phyloP scores from a whole-genome alignment of 2,329 filamentous ascomycete genomes.

The Pestalotiopsis sp. region DNA sequence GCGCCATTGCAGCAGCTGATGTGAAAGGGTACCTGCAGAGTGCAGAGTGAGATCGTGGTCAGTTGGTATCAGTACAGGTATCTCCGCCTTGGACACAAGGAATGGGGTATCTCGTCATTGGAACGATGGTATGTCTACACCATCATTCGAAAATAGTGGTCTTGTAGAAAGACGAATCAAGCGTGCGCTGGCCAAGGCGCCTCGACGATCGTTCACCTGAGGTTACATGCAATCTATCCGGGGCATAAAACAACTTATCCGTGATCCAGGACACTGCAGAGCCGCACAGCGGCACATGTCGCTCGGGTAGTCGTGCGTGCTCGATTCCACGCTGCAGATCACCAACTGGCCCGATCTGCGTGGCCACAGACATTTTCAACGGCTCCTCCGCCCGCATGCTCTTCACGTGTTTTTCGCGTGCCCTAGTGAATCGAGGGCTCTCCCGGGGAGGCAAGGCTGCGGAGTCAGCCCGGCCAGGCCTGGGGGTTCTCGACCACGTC shows the following conservation, averaged over 20 bases:
- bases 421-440: not conserved
- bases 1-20: conserved; percentile 30
- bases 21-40: conserved; percentile 19
- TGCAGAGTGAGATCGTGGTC: conserved; percentile 19
- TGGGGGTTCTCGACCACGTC: not conserved
- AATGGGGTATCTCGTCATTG: not conserved
- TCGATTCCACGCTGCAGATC: not conserved
- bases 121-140: not conserved
- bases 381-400: not conserved
- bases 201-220: not conserved
- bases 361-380: not conserved
- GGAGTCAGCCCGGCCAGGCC: not conserved
- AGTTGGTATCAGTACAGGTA: conserved; percentile 6
- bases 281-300: not conserved
- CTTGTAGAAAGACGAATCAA: not conserved
- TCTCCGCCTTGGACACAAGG: not conserved
- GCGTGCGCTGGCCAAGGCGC: not conserved
- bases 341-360: not conserved
- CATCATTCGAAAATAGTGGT: not conserved
- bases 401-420: not conserved
- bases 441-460: not conserved
- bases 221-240: not conserved
- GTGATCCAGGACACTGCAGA: not conserved
- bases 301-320: not conserved
- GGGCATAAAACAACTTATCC: not conserved